Percentiles rank a stretch among this genome's conserved stretches.
Evolutionary conservation across 2,329 filamentous ascomycete species (phyloP).

Genomic region (Neocatenulostroma microsporum): DNA sequence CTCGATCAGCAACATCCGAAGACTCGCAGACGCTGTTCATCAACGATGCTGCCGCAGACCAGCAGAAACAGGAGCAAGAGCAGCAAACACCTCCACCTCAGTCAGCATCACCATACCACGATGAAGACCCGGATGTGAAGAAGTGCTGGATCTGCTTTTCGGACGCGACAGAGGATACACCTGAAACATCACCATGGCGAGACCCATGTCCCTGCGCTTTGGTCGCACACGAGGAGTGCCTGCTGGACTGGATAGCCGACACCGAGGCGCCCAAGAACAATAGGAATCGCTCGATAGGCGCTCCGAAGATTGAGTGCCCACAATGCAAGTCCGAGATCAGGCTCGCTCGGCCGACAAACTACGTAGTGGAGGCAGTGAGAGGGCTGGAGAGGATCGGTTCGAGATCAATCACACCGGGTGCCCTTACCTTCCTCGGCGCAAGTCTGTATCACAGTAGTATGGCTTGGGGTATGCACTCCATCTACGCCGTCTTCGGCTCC

Average conservation of each 20-base stretch:
- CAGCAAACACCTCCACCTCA: no score
- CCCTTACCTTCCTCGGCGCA: conserved; percentile 46
- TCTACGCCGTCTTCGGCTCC: conserved; percentile 58
- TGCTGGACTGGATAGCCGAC: conserved; percentile 90
- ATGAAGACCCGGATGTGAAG: conserved; percentile 33
- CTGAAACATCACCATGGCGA: conserved; percentile 62
- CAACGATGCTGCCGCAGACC: conserved; percentile 23
- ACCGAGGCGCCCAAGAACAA: conserved; percentile 57
- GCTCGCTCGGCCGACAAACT: conserved; percentile 66
- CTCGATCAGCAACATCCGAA: conserved; percentile 34
- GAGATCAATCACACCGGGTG: conserved; percentile 56
- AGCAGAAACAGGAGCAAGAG: conserved; percentile 5
- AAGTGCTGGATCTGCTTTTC: conserved; percentile 65
- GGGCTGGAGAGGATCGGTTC: conserved; percentile 50
- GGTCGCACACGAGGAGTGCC: conserved; percentile 80
- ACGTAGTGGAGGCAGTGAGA: conserved; percentile 60
- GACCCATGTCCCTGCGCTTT: conserved; percentile 86
- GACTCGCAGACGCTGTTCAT: conserved; percentile 41
- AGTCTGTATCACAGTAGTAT: conserved; percentile 18
- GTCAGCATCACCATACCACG: conserved; percentile 10
- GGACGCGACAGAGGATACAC: conserved; percentile 57
- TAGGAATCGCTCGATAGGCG: conserved; percentile 38
- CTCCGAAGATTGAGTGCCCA: conserved; percentile 67
- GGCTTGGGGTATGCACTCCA: conserved; percentile 52
- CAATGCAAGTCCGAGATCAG: conserved; percentile 80